These are phyloP conservation scores for Colletotrichum phormii DNA, from an alignment of 2,329 filamentous ascomycete species.

Conservation along the genomic window DNA sequence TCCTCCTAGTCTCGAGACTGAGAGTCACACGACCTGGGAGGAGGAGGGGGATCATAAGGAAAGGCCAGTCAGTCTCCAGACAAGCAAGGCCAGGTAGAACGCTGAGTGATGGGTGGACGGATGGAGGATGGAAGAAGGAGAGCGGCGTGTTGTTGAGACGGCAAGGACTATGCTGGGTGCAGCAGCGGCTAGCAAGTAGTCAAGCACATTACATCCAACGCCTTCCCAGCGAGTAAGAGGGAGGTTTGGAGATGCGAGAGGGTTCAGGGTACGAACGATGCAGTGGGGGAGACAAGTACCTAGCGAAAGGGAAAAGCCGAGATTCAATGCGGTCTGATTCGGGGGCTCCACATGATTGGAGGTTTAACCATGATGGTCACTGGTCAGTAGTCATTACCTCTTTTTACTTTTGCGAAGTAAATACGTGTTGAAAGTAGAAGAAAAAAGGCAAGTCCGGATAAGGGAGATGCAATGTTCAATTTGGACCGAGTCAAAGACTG, in stretches of 20 bases:
- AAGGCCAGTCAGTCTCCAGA: neutral
- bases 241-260: neutral
- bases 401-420: too few relatives aligned
- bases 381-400: neutral
- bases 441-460: neutral
- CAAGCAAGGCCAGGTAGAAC: too few relatives aligned
- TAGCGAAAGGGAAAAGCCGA: neutral
- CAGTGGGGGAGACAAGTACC: neutral
- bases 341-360: neutral
- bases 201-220: neutral
- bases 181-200: neutral
- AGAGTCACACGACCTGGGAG: conserved; percentile 33
- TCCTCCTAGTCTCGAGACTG: conserved; percentile 22
- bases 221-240: neutral
- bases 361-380: neutral
- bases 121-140: neutral
- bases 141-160: neutral
- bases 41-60: neutral
- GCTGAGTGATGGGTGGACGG: neutral
- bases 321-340: conserved; percentile 14
- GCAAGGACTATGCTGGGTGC: neutral
- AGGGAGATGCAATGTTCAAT: neutral
- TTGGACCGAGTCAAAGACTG: neutral
- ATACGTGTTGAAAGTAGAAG: neutral
- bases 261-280: neutral